phyloP scores from a whole-genome alignment of 2,329 filamentous ascomycete genomes.

The Cytospora paraplurivora region DNA sequence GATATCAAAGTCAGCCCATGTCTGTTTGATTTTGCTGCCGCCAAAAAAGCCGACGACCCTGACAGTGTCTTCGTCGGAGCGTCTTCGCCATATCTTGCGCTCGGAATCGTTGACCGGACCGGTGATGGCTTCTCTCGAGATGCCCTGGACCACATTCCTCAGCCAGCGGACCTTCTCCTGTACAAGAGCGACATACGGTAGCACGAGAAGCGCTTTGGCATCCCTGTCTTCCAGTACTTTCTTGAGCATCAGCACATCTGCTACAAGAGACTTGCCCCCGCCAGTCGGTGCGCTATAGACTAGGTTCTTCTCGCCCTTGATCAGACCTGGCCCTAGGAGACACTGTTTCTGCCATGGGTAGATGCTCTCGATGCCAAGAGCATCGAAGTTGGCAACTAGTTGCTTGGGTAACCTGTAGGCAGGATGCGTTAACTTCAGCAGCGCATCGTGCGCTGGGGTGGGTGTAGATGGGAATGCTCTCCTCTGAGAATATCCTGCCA shows the following conservation, averaged over 20 bases:
- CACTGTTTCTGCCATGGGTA: conserved; percentile 82
- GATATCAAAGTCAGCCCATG: conserved; percentile 76
- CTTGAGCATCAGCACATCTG: conserved; percentile 73
- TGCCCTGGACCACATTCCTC: conserved; percentile 63
- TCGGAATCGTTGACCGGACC: conserved; percentile 38
- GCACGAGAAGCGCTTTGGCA: conserved; percentile 70
- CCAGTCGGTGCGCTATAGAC: conserved; percentile 82
- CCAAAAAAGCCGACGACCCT: conserved; percentile 75
- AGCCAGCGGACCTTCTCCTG: conserved; percentile 80
- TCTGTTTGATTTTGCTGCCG: conserved; percentile 66
- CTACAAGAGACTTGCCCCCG: conserved; percentile 76
- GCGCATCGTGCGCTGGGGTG: conserved; percentile 51
- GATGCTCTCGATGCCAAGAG: conserved; percentile 70
- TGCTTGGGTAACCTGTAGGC: conserved; percentile 62
- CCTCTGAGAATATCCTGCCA: conserved; percentile 61
- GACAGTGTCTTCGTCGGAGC: conserved; percentile 59
- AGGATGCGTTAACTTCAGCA: conserved; percentile 63
- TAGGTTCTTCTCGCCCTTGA: conserved; percentile 67
- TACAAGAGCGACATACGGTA: conserved; percentile 78
- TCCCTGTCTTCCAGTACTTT: conserved; percentile 63
- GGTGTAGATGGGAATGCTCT: conserved; percentile 55
- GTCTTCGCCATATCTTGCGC: conserved; percentile 53
- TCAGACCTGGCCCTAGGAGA: conserved; percentile 65
- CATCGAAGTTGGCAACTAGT: conserved; percentile 65
- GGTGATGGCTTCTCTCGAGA: conserved; percentile 47